These are phyloP conservation scores for Russula earlei DNA, from an alignment of 768 basidiomycete genomes.

Conservation along the genomic window DNA sequence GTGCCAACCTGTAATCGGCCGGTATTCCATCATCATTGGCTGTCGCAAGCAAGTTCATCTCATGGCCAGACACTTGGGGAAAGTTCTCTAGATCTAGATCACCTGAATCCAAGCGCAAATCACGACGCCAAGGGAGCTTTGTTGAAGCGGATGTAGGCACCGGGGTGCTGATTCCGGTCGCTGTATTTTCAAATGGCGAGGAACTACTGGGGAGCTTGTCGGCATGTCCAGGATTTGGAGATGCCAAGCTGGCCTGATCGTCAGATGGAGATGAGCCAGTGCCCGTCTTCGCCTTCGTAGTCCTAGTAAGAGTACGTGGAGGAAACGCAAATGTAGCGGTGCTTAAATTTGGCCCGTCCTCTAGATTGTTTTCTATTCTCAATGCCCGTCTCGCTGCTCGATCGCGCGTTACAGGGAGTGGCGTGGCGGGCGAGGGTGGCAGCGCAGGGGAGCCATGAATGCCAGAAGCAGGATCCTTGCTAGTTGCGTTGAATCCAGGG, in stretches of 20 bases:
- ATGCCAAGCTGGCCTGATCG: neutral
- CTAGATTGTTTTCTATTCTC: conserved; percentile 27
- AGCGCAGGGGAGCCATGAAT: conserved; percentile 17
- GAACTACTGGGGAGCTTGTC: neutral
- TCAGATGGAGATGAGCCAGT: neutral
- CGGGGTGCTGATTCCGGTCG: neutral
- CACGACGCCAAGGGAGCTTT: neutral
- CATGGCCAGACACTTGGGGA: neutral
- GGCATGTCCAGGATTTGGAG: neutral
- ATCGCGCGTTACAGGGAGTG: conserved; percentile 30
- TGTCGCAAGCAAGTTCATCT: neutral
- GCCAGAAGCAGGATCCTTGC: conserved; percentile 20
- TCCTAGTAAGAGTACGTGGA: conserved; percentile 28
- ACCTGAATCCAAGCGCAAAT: neutral
- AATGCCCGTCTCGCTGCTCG: conserved; percentile 26
- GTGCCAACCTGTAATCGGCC: neutral
- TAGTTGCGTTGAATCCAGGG: conserved; percentile 26
- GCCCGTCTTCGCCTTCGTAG: conserved; percentile 1
- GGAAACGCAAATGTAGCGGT: conserved; percentile 49
- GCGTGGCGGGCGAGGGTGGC: conserved; percentile 26
- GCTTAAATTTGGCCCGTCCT: conserved; percentile 36
- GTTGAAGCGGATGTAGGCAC: neutral
- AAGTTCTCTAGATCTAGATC: neutral
- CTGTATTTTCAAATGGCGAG: neutral
- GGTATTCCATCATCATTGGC: neutral